Evolutionary conservation across 345 rosid genomes (phyloP).

Genomic region (Citrus glauca): DNA sequence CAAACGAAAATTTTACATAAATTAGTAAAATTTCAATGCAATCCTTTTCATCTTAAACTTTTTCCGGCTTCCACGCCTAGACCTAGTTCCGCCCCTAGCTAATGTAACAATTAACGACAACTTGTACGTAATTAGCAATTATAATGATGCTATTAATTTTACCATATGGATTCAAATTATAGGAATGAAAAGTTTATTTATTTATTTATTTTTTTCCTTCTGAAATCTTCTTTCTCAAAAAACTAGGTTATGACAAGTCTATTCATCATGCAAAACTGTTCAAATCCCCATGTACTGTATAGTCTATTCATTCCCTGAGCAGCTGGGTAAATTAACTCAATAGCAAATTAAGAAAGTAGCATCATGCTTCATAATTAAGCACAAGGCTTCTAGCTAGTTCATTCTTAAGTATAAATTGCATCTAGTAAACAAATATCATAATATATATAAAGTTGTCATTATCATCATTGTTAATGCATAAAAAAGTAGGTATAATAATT

Average conservation of each 20-base stretch:
- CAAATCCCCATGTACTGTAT: background rate
- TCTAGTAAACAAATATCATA: background rate
- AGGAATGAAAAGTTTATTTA: background rate
- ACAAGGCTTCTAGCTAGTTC: background rate
- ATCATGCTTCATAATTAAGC: background rate
- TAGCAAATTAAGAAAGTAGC: background rate
- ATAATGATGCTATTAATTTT: too few relatives aligned
- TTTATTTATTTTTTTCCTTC: background rate
- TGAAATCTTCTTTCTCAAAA: background rate
- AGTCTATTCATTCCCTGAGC: background rate
- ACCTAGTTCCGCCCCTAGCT: too few relatives aligned
- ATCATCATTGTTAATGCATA: conserved; percentile 4
- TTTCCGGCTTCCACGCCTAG: too few relatives aligned
- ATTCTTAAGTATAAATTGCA: background rate
- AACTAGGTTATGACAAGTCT: background rate
- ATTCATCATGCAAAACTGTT: background rate
- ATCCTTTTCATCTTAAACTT: too few relatives aligned
- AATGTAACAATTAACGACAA: too few relatives aligned
- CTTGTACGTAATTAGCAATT: too few relatives aligned
- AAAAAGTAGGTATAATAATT: background rate
- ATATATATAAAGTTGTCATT: background rate
- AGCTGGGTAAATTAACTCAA: background rate
- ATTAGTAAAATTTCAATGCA: too few relatives aligned
- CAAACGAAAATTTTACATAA: too few relatives aligned
- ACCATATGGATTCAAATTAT: too few relatives aligned